Percentiles rank a stretch among this genome's conserved stretches.
Evolutionary conservation across 2,329 filamentous ascomycete species (phyloP).

Genomic region (Leptographium procerum): DNA sequence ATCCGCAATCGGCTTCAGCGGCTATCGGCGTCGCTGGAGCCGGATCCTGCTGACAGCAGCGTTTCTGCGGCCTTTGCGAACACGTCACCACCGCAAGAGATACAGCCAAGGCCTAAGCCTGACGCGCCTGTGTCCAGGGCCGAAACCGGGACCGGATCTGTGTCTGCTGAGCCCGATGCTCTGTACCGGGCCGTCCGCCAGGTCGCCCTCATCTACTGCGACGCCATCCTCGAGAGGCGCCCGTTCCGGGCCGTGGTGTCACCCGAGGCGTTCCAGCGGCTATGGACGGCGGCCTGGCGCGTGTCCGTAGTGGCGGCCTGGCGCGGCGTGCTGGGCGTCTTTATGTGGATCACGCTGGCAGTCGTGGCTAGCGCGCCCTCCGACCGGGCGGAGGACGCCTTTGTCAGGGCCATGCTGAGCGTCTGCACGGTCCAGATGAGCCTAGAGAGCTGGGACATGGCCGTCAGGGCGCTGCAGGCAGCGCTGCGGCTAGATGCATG

Average conservation of each 20-base stretch:
- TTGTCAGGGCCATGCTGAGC: conserved; percentile 34
- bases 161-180: too few relatives aligned
- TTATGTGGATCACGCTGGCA: conserved; percentile 34
- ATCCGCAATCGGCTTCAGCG: conserved; percentile 26
- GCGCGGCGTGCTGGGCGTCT: conserved; percentile 36
- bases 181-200: conserved; percentile 36
- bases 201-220: conserved; percentile 35
- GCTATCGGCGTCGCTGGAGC: conserved; percentile 12
- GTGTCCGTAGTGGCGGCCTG: conserved; percentile 30
- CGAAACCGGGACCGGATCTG: too few relatives aligned
- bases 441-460: conserved; percentile 22
- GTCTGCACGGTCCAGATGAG: conserved; percentile 32
- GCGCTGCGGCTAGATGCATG: not conserved
- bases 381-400: conserved; percentile 27
- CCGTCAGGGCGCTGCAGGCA: not conserved
- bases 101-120: too few relatives aligned
- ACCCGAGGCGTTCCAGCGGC: conserved; percentile 25
- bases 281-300: conserved; percentile 37
- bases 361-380: conserved; percentile 24
- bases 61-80: too few relatives aligned
- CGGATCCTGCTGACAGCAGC: too few relatives aligned
- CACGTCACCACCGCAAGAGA: too few relatives aligned
- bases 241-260: conserved; percentile 30
- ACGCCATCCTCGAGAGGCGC: conserved; percentile 29
- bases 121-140: too few relatives aligned